Evolutionary conservation across 208 protist genomes (phyloP), one percentile per base, ranked within the genome.

Genomic region (Wallacemonas sp.): DNA sequence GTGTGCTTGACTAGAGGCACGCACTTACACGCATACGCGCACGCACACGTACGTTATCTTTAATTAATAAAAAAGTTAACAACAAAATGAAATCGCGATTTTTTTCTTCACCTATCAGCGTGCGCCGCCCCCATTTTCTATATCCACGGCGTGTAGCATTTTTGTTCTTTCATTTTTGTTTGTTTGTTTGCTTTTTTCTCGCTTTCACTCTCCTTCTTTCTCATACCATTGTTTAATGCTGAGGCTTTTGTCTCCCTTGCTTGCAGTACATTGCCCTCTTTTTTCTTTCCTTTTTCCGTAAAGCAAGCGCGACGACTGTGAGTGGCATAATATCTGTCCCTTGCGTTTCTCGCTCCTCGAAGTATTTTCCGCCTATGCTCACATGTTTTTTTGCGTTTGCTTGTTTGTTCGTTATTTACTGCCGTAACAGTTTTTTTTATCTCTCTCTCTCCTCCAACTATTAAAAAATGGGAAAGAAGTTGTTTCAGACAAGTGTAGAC

Each of bases 351-450:
- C 36, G 14, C 36, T 41, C 14, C 36, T 41, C 36, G 6, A 41
- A 69, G 46, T 75, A 19, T 42, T 6, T 33, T 61, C 61, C 17
- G 24, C 36, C 36, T 14, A 41, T 14, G 6, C 14, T 41, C 36
- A 41, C 14, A 41, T 41, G 6, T 55, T 49, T 64, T 56, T 42
- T 68, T 56, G 4, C 60, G 30, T 73, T 56, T 72, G 17, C 31
- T 17, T 47, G 26, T 54, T 44, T 62, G 26, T 65, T 17, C 36
- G 14, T n/a, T n/a, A n/a, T n/a, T n/a, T n/a, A n/a, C n/a, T n/a
- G n/a, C n/a, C n/a, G n/a, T n/a, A n/a, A n/a, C n/a, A n/a, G n/a
- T n/a, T n/a, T n/a, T n/a, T n/a, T n/a, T n/a, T n/a, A n/a, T n/a
- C n/a, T n/a, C n/a, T n/a, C n/a, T n/a, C n/a, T n/a, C n/a, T n/a